Conservation (phyloP, 2,329 filamentous ascomycete genomes). For the Aspergillus pseudoviridinutans region DNA sequence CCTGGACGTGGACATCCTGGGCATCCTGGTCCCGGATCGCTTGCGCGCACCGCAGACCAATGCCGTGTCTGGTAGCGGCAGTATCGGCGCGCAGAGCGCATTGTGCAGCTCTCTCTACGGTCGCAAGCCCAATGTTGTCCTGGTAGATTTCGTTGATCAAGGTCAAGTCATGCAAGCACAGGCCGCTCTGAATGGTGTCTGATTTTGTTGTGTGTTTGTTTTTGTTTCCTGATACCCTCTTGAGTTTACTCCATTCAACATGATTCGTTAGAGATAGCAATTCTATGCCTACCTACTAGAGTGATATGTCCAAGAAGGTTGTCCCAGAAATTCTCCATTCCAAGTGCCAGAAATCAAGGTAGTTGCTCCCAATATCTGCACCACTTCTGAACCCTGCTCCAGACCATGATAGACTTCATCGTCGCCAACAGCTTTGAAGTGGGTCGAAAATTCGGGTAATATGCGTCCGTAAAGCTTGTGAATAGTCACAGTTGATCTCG, state of each 20-base stretch:
- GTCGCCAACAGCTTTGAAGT: background rate
- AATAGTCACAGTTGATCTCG: background rate
- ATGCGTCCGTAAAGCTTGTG: background rate
- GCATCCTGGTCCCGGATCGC: conserved; percentile 43
- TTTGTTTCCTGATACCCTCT: background rate
- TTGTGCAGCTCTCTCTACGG: conserved; percentile 38
- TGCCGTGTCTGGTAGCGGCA: conserved; percentile 38
- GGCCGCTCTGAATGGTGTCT: conserved; percentile 37
- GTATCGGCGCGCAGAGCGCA: conserved; percentile 41
- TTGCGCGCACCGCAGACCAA: conserved; percentile 39
- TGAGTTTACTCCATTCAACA: background rate
- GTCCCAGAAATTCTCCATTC: background rate
- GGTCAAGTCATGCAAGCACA: conserved; percentile 43
- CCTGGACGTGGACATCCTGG: conserved; percentile 40
- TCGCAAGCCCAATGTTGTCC: conserved; percentile 40
- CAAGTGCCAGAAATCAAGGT: background rate
- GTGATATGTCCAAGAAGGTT: background rate
- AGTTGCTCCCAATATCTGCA: no score
- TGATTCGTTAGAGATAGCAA: background rate
- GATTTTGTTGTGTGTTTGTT: background rate
- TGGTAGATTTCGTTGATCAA: conserved; percentile 45
- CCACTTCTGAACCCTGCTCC: no score
- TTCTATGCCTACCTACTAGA: background rate
- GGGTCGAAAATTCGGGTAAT: background rate
- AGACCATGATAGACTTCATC: no score